A percentile compares a stretch with the other conserved stretches of the same genome.
Conservation (phyloP, 176 grass and related monocot species). For the Alloteropsis semialata region DNA sequence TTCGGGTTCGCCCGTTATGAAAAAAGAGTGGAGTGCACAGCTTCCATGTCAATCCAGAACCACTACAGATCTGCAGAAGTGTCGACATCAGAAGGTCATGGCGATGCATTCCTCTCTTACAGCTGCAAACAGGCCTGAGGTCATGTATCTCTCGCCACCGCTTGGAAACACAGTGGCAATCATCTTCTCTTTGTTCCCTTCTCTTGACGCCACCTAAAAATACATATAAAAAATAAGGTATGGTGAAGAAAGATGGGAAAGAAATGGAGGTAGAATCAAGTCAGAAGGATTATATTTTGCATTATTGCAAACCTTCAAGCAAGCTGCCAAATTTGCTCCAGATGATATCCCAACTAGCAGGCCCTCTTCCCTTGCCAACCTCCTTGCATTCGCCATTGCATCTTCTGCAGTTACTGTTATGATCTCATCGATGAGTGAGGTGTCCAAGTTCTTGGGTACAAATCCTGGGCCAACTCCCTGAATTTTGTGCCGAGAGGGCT, state of each 20-base stretch:
- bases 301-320: conserved; percentile 35
- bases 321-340: conserved; percentile 67
- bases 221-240: background rate
- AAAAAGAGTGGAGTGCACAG: background rate
- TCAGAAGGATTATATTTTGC: background rate
- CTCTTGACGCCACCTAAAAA: conserved; percentile 17
- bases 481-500: conserved; percentile 57
- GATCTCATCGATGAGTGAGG: conserved; percentile 52
- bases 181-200: conserved; percentile 27
- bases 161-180: conserved; percentile 28
- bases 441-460: conserved; percentile 54
- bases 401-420: conserved; percentile 52
- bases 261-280: background rate
- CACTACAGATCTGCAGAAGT: background rate
- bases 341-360: conserved; percentile 77
- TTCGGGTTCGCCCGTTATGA: too few species aligned
- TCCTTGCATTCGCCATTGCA: conserved; percentile 52
- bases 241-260: background rate
- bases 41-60: background rate
- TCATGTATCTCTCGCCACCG: conserved; percentile 38
- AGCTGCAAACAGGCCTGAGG: conserved; percentile 17
- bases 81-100: conserved; percentile 17
- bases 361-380: conserved; percentile 64
- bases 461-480: conserved; percentile 64
- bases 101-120: conserved; percentile 19